Base-by-base conservation (phyloP, 257 asterid genomes). In the Datura wrightii region DNA sequence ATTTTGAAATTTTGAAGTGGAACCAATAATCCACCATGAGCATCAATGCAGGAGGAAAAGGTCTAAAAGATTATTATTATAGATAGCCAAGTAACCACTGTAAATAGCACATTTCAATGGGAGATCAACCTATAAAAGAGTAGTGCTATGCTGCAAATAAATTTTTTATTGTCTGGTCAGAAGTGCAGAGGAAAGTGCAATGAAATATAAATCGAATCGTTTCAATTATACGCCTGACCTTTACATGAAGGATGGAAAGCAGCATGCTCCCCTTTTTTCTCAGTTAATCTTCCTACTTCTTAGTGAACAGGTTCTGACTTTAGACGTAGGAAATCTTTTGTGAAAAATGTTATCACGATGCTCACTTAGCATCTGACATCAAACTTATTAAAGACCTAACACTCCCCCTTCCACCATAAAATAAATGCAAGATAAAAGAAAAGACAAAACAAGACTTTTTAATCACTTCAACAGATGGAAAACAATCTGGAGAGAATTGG, bases 21-120 rank as follows among this genome's bases (percentile, higher is more conserved):
- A 65, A 65, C 72, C 42, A 65, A 6, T 34, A 65, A 65, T 65
- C 72, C n/a, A 65, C 72, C 44, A 65, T 34, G n/a, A 65, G 10
- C 44, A 65, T 65, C 71, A 65, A 65, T 3, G 39, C 39, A 63
- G 37, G 39, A 62, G 69, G 37, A 24, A 62, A 60, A 60, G 69
- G 41, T 62, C 5, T 34, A 11, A 2, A 11, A 65, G 13, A 65
- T 10, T 34, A 34, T 34, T 34, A 34, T 5, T 65, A 34, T 65
- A 65, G 42, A 18, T 34, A 65, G 13, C 9, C 72, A 65, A 11
- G 44, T 10, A 31, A 13, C 9, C 72, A 65, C 2, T 65, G 41
- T 62, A 62, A 8, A 62, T 62, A 24, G 16, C 69, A 62, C 69
- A 62, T 24, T 5, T 10, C 41, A 34, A 5, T 65, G 19, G 44